Base-by-base conservation (phyloP, 805 yeast genomes). In the Pichia ethanolica region DNA sequence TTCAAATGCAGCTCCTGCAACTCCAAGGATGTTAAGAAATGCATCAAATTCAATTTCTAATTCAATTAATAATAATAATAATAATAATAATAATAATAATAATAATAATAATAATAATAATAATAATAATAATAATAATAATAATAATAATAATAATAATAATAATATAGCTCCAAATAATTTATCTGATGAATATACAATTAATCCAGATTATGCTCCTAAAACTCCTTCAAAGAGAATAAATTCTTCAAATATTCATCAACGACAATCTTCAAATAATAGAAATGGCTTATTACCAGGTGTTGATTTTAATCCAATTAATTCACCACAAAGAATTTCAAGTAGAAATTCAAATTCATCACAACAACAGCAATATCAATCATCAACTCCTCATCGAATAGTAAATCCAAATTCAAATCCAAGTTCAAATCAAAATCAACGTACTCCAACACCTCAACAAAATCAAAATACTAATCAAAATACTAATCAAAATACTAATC, bases 1-100 rank as follows among this genome's bases (percentile, higher is more conserved):
- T 30, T 54, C 65, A 32, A 68, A 67, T 47, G 76, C 73, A 5
- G 72, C 66, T 13, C 86, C 85, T 3, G 87, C 87, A 2, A 82
- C 88, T 1, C 86, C 87, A 8, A 67, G 87, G 56, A 82, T 82
- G 87, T 65, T 82, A 44, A 71, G 85, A 56, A 79, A 78, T 57
- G 75, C 50, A 26, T 55, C 61, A 56, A 41, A 41, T 41, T 46
- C 68, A 44, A 50, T 51, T 30, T 30, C 32, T 7, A 30, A 20
- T 20, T 20, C 20, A 20, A 20, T 20, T 20, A 20, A 20, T 20
- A 20, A 20, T 20, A 20, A 20, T 20, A 20, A 20, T 20, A 20
- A 20, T 20, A 20, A 20, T 20, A 20, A 20, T 20, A 20, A 20
- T 20, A 20, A 7, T 30, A 30, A 30, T 30, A 30, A 30, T 3